phyloP scores from a whole-genome alignment of 352 stramenopile genomes.

The Phytophthora crassamura region DNA sequence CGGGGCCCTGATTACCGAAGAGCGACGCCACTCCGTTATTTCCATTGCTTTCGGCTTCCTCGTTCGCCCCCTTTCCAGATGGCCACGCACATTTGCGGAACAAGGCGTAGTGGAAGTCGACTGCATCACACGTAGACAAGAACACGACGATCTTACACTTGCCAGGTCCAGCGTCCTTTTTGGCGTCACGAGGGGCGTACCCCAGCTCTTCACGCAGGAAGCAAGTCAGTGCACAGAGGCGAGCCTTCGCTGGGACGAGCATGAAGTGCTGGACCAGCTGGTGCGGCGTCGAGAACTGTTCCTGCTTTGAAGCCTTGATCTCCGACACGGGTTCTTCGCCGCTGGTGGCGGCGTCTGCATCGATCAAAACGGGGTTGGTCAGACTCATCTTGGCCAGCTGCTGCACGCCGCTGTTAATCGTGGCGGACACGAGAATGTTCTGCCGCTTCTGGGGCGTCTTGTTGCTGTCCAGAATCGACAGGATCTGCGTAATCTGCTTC shows the following conservation, averaged over 20 bases:
- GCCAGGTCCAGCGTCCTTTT: constrained; percentile 21
- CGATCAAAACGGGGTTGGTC: constrained; percentile 71
- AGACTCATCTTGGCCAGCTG: constrained; percentile 88
- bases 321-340: constrained; percentile 14
- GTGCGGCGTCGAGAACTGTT: constrained; percentile 90
- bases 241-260: constrained; percentile 94
- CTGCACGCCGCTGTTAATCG: constrained; percentile 87
- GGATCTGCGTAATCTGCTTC: constrained; percentile 98
- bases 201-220: constrained; percentile 90
- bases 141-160: constrained; percentile 95
- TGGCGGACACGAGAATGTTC: constrained; percentile 90
- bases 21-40: constrained; percentile 49
- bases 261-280: constrained; percentile 97
- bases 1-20: constrained; percentile 60
- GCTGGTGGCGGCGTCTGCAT: constrained; percentile 64
- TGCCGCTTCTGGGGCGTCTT: constrained; percentile 78
- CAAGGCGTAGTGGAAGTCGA: constrained; percentile 96
- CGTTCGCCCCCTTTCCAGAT: constrained; percentile 58
- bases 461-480: constrained; percentile 94
- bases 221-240: constrained; percentile 92
- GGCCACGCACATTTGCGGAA: constrained; percentile 90
- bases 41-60: constrained; percentile 90
- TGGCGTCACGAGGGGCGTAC: constrained; percentile 39
- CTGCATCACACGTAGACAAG: constrained; percentile 96
- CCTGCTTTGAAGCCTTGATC: constrained; percentile 32